phyloP scores from a whole-genome alignment of 116 monocot species.

The Iris pallida region DNA sequence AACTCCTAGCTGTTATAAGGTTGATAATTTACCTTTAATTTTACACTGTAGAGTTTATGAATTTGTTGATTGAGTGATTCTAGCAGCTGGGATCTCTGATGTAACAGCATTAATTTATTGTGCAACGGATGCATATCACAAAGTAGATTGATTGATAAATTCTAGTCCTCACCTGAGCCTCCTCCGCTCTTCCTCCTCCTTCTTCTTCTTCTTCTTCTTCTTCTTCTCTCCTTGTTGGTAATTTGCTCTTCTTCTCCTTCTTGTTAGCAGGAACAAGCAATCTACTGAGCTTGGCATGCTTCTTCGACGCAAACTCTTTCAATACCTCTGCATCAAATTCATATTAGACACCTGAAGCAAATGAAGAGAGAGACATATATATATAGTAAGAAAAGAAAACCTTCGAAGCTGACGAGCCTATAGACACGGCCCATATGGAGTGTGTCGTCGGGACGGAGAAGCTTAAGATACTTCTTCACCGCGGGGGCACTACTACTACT shows the following conservation, averaged over 20 bases:
- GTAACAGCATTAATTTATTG: no score
- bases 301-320: conserved; percentile 68
- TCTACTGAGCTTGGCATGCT: conserved; percentile 44
- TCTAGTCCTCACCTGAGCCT: no score
- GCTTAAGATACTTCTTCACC: conserved; percentile 63
- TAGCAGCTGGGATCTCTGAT: no score
- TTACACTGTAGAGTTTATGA: no score
- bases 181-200: no score
- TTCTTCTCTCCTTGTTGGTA: background rate
- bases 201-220: no score
- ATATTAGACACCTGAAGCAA: no score
- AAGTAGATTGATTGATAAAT: no score
- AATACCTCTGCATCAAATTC: conserved; percentile 89
- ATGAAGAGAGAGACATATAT: background rate
- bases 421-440: conserved; percentile 74
- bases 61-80: no score
- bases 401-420: conserved; percentile 77
- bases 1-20: no score
- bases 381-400: conserved; percentile 7
- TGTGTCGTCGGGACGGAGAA: conserved; percentile 72
- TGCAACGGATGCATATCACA: no score
- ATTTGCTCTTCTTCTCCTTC: conserved; percentile 10
- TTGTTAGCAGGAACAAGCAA: conserved; percentile 9
- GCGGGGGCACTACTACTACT: background rate
- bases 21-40: no score